These are phyloP conservation scores for Kokia cookei DNA, from an alignment of 441 rosid species.

Conservation along the genomic window DNA sequence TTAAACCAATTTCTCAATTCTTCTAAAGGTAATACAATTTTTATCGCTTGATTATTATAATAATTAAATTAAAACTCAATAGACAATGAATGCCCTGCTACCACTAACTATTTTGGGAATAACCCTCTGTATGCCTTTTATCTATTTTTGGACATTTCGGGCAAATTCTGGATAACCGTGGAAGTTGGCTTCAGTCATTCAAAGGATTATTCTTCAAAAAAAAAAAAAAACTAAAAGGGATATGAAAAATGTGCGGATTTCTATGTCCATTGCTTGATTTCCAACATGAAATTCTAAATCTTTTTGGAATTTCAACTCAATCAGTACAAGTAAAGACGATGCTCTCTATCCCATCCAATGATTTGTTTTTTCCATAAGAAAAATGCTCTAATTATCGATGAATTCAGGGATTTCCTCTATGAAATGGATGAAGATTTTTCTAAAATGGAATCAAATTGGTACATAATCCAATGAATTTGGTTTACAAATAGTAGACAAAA, in stretches of 20 bases:
- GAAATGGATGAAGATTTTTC: neutral
- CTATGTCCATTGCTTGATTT: neutral
- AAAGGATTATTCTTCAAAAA: neutral
- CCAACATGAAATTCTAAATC: neutral
- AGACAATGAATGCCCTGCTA: neutral
- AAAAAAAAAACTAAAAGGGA: neutral
- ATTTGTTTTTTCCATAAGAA: neutral
- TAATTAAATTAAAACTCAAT: too few relatives aligned
- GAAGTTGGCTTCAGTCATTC: neutral
- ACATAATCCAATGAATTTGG: neutral
- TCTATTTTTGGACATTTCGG: neutral
- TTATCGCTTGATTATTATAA: too few relatives aligned
- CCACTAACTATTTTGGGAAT: neutral
- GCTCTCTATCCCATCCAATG: neutral
- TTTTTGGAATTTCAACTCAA: neutral
- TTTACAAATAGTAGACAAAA: neutral
- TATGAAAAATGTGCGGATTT: conserved; percentile 1
- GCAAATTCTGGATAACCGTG: neutral
- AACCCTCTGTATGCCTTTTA: neutral
- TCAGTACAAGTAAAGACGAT: neutral
- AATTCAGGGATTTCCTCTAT: neutral
- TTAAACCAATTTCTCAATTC: too few relatives aligned
- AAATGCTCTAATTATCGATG: neutral
- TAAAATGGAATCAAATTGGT: neutral
- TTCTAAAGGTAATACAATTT: too few relatives aligned